Evolutionary conservation across 2,329 filamentous ascomycete genomes (phyloP), one percentile per base, ranked within the genome.

Genomic region (Exophiala phaeomuriformis): DNA sequence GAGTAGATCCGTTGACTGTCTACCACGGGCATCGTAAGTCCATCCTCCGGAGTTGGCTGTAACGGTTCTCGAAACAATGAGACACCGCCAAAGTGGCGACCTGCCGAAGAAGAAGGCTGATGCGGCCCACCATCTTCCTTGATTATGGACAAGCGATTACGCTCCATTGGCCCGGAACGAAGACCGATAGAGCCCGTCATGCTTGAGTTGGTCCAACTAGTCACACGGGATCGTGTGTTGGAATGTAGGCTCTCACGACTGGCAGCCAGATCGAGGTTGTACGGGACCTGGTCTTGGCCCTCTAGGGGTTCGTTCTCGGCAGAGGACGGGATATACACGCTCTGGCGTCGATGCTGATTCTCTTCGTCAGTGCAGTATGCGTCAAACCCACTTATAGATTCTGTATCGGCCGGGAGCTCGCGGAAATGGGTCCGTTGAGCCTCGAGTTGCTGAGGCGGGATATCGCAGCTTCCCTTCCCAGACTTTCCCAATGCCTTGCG

Each of bases 151-250:
- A 75, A 60, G 6, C 68, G 65, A 51, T 71, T 69, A 8, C 64
- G 64, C 40, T 69, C 66, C 4, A 65, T 63, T 31, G 63, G 55
- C 28, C 49, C 55, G 35, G 57, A 54, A 19, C 64, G 67, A 27
- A 66, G 64, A 7, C 65, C 65, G 30, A 72, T 60, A 3, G 72
- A 74, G 42, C 66, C 65, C n/a, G 65, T 66, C 1, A 51, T 57
- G 39, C 70, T 75, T 2, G 74, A 75, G 56, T 75, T 67, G 35
- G 74, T 70, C 74, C 73, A 75, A 59, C 73, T 76, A 9, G 72
- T 75, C n/a, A 74, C 71, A 30, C 73, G 71, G 32, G 74, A 75
- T 32, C 57, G 62, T 32, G 53, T 51, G 40, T 61, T 59, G 27
- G 53, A 60, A 42, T 53, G 54, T 8, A 63, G 52, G 33, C 61